phyloP scores from a whole-genome alignment of 495 filamentous ascomycete species.

The Podospora pseudopauciseta region DNA sequence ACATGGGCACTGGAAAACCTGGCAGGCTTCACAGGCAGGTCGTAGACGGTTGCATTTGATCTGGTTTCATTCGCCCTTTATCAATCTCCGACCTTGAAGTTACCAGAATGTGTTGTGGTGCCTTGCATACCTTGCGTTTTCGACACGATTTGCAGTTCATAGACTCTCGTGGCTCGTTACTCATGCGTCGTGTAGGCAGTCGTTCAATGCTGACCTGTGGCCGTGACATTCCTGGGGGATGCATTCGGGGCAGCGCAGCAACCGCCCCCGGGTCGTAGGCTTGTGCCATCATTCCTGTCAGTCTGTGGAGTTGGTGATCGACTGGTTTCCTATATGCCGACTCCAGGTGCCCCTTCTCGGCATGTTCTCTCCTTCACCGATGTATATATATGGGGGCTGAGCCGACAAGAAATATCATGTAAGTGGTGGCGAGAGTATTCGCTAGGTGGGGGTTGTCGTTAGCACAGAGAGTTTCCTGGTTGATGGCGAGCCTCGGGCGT shows the following conservation, averaged over 20 bases:
- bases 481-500: background rate
- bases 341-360: background rate
- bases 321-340: background rate
- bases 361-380: background rate
- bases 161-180: slow-evolving; percentile 74
- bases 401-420: background rate
- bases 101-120: background rate
- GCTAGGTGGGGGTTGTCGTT: background rate
- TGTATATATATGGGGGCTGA: background rate
- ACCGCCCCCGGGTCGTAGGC: slow-evolving; percentile 28
- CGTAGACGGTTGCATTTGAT: slow-evolving; percentile 87
- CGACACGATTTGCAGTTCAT: slow-evolving; percentile 95
- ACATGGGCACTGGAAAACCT: slow-evolving; percentile 83
- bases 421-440: background rate
- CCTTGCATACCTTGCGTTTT: slow-evolving; percentile 66
- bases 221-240: slow-evolving; percentile 57
- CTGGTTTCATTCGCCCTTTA: slow-evolving; percentile 39
- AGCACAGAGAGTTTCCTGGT: background rate
- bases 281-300: slow-evolving; percentile 24
- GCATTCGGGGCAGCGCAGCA: slow-evolving; percentile 31
- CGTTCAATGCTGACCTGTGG: slow-evolving; percentile 84
- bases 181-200: slow-evolving; percentile 66
- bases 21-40: slow-evolving; percentile 82
- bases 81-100: background rate
- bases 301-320: background rate